phyloP scores from a whole-genome alignment of 768 basidiomycete genomes.

The Strobilomyces confusus region DNA sequence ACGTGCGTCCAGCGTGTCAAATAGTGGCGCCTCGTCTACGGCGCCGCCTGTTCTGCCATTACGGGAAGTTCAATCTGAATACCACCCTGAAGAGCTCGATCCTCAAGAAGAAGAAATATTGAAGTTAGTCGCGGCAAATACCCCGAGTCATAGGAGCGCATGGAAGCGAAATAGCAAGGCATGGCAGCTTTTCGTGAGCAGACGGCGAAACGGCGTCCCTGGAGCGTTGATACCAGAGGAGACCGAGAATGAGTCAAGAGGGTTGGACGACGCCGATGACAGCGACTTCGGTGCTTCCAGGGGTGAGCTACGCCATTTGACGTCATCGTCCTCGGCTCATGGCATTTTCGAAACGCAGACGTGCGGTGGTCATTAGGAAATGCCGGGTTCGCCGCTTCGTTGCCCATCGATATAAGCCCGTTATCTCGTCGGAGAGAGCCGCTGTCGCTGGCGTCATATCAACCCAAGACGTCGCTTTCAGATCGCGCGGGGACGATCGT shows the following conservation, averaged over 20 bases:
- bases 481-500: constrained; percentile 34
- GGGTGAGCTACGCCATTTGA: constrained; percentile 18
- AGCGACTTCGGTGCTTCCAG: constrained; percentile 25
- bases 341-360: constrained; percentile 15
- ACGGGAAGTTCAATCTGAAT: constrained; percentile 13
- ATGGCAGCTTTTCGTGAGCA: constrained; percentile 56
- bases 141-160: constrained; percentile 66
- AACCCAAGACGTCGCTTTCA: constrained; percentile 44
- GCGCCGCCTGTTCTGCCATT: background rate
- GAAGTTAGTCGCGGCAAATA: constrained; percentile 63
- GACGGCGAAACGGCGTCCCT: constrained; percentile 28
- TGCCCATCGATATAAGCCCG: constrained; percentile 58
- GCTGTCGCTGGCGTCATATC: constrained; percentile 56
- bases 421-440: constrained; percentile 33
- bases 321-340: constrained; percentile 7
- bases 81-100: constrained; percentile 28
- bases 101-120: constrained; percentile 51
- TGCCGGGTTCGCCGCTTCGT: constrained; percentile 46
- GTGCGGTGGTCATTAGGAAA: constrained; percentile 27
- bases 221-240: constrained; percentile 36
- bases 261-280: constrained; percentile 15
- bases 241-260: constrained; percentile 27
- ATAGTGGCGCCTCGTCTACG: background rate
- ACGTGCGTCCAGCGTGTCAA: background rate
- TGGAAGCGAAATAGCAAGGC: constrained; percentile 63